These are phyloP conservation scores for Citrus sinensis DNA, from an alignment of 345 rosid species.

Conservation along the genomic window DVS_A1.0 CM039161.1:22648001-22648500, in stretches of 20 bases:
- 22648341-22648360: not conserved
- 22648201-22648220: not conserved
- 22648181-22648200: constrained; percentile 63
- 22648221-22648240: not conserved
- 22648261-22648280: not conserved
- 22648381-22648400: not conserved
- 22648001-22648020: not conserved
- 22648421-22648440: not conserved
- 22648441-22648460: not conserved
- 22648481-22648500: too few species aligned
- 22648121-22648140: constrained; percentile 59
- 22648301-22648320: not conserved
- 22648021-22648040: not conserved
- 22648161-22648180: constrained; percentile 73
- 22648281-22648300: not conserved
- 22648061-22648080: constrained; percentile 28
- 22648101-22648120: constrained; percentile 73
- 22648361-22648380: not conserved
- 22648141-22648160: constrained; percentile 68
- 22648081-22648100: constrained; percentile 56
- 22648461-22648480: not conserved
- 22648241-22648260: not conserved
- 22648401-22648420: not conserved
- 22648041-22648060: constrained; percentile 4
- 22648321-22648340: not conserved